A percentile compares a stretch with the other conserved stretches of the same genome.
phyloP scores from a whole-genome alignment of 129 eudicot genomes.

The Flaveria robusta region DNA sequence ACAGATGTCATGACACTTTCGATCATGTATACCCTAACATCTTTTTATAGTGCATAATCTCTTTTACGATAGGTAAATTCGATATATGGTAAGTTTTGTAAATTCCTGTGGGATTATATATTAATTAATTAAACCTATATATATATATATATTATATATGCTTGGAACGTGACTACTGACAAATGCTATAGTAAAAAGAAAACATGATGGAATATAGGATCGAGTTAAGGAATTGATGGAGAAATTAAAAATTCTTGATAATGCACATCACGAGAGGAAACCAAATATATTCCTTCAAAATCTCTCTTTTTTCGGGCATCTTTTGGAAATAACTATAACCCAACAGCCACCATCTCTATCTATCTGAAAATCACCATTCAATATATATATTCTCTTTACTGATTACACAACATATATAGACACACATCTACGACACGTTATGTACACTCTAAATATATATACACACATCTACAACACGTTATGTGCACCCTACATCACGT shows the following conservation, averaged over 20 bases:
- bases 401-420: conserved; percentile 13
- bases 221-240: conserved; percentile 40
- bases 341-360: conserved; percentile 30
- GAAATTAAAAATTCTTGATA: conserved; percentile 24
- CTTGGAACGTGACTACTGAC: conserved; percentile 35
- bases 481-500: conserved; percentile 13
- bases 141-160: not conserved
- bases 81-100: not conserved
- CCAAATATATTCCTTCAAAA: conserved; percentile 45
- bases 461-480: conserved; percentile 18
- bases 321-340: conserved; percentile 30
- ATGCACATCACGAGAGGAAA: conserved; percentile 41
- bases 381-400: conserved; percentile 28
- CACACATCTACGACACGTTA: conserved; percentile 24
- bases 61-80: not conserved
- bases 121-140: not conserved
- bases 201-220: conserved; percentile 23
- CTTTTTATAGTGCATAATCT: not conserved
- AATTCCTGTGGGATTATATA: not conserved
- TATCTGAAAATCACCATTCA: conserved; percentile 30
- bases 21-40: no score
- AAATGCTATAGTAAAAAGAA: conserved; percentile 27
- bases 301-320: conserved; percentile 37
- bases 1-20: no score
- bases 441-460: conserved; percentile 6